Evolutionary conservation across 805 yeast species (phyloP), one percentile per base, ranked within the genome.

Genomic region (Torulaspora indica): DNA sequence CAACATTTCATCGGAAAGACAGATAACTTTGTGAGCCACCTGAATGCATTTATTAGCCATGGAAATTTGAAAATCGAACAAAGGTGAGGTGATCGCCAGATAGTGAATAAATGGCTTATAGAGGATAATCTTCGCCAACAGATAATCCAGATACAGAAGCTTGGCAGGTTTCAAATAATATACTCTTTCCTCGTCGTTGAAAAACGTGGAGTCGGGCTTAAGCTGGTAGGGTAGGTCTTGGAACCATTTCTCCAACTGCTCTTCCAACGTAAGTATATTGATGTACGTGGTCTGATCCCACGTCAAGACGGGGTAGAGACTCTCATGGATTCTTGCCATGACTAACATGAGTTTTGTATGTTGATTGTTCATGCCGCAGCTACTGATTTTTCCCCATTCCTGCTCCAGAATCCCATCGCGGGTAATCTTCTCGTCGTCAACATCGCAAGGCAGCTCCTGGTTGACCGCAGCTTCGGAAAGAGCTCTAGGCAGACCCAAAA

Each of bases 31-130:
- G 46, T 93, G 72, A 0, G 96, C 90, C 8, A 86, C 88, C 53
- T 82, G 79, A 43, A 89, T 82, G 66, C 96, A 89, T 55, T 85
- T 85, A 54, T 82, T 75, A 0, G 95, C 95, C 60, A 88, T 75
- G 9, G 79, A 79, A 30, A 81, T 72, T 13, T 89, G 83, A 46
- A 79, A 71, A 35, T 80, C 75, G 43, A 65, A 70, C 35, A 77
- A 79, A 40, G 84, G 80, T 14, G 46, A 38, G 24, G 43, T 40
- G 24, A 48, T 30, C 27, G 86, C 76, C 42, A 84, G 76, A 60
- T 82, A 86, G 66, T 88, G 95, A 53, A 89, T 84, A 60, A 88
- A 89, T 1, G 96, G 96, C 40, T 95, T 76, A 57, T 88, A 89
- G 12, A 89, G 70, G 56, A 85, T 82, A 45, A 88, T 79, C 60